These are phyloP conservation scores for Wickerhamiella alocasiicola DNA, from an alignment of 805 yeast genomes.

Conservation along the genomic window DNA sequence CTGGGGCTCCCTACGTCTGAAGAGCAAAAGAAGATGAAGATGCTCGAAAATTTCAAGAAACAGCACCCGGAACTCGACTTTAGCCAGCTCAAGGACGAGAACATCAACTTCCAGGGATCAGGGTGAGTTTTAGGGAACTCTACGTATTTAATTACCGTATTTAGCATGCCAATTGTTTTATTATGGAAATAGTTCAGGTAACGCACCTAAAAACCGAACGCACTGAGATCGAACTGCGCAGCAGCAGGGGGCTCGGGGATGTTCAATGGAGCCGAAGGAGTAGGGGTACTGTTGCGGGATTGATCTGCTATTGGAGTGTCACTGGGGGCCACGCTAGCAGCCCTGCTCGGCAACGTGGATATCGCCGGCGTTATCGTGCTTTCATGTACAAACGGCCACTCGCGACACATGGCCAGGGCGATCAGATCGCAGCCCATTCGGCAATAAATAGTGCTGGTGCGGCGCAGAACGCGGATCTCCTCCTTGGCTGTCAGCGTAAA, in stretches of 20 bases:
- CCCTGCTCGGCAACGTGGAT: not conserved
- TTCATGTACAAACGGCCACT: constrained; percentile 47
- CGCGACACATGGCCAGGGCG: constrained; percentile 46
- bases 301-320: not conserved
- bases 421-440: constrained; percentile 89
- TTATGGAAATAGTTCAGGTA: not conserved
- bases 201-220: constrained; percentile 41
- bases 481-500: constrained; percentile 40
- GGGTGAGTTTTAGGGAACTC: not conserved
- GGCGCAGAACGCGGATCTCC: constrained; percentile 52
- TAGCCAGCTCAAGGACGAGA: constrained; percentile 25
- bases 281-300: not conserved
- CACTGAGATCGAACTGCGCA: constrained; percentile 62
- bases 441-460: constrained; percentile 53
- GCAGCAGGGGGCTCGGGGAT: constrained; percentile 28
- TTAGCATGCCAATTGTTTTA: not conserved
- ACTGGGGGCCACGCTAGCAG: not conserved
- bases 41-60: constrained; percentile 29
- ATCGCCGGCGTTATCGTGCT: constrained; percentile 2
- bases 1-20: constrained; percentile 30
- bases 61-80: constrained; percentile 37
- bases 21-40: constrained; percentile 27
- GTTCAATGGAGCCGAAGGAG: constrained; percentile 35
- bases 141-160: not conserved
- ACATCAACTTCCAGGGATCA: constrained; percentile 7